Evolutionary conservation across 139 green algal species (phyloP), one percentile per base, ranked within the genome.

Genomic region (Micractinium sp.): DNA sequence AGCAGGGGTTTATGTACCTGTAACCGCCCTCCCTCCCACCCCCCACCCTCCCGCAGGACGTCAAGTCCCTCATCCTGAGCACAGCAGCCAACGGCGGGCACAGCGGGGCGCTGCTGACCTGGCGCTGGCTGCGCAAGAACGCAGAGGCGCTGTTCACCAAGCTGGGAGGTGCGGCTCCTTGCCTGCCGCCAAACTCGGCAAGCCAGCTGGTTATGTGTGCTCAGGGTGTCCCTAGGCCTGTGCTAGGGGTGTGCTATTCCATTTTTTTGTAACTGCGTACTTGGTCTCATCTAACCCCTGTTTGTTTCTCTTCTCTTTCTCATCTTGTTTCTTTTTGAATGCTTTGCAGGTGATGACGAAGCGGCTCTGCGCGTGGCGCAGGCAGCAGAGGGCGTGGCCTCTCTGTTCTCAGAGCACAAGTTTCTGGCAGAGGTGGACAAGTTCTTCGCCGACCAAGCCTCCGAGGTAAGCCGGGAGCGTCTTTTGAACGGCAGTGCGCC

Each of bases 311-410:
- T 12, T 47, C 13, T 16, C 60, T 67, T 67, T 16, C 60, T 23
- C 60, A 14, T 16, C 60, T 67, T 39, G 16, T 25, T 0, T 27
- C 82, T n/a, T n/a, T n/a, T n/a, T 53, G 0, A 25, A 1, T 71
- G 19, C 39, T 60, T 7, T 76, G 89, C 89, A 53, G 86, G 88
- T 14, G 86, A 86, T 19, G 47, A 85, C 23, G 89, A 92, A 60
- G 90, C 92, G 14, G 67, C 39, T 23, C 53, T 76, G 3, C 81
- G 71, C 7, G 85, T 95, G 82, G 90, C 89, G 0, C 63, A 89
- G 71, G 47, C 92, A 33, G 69, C 91, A 12, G 82, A 92, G 75
- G 39, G 81, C 0, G 53, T 95, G 29, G 90, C 77, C 63, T 91
- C 87, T 12, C 56, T 85, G 19, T 90, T 95, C 83, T 79, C 87